Conservation (phyloP, 73 alveolate species). For the Paramecium octaurelia region DNA sequence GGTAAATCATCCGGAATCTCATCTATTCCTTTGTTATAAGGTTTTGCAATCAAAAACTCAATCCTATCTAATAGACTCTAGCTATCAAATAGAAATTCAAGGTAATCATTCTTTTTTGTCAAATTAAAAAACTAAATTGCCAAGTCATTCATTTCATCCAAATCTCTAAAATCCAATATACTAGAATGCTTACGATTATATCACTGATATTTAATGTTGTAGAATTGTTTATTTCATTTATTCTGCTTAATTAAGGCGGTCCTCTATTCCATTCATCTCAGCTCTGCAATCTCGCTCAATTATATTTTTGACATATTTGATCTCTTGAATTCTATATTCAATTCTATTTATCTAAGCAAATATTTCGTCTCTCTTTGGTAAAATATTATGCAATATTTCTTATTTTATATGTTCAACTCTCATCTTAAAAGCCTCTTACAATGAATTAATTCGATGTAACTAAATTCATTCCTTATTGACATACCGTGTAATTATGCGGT, state of each 20-base stretch:
- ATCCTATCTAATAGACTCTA: conserved; percentile 25
- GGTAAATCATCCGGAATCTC: conserved; percentile 60
- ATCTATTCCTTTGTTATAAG: conserved; percentile 40
- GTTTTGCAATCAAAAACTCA: conserved; percentile 57
- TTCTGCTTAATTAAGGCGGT: conserved; percentile 88
- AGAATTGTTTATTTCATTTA: conserved; percentile 94
- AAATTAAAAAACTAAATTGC: conserved; percentile 18
- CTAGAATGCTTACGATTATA: conserved; percentile 61
- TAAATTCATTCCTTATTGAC: neutral
- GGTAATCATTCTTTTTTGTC: conserved; percentile 20
- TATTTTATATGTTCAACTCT: conserved; percentile 77
- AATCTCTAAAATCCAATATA: conserved; percentile 70
- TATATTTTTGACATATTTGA: conserved; percentile 82
- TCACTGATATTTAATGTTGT: conserved; percentile 90
- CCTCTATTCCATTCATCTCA: conserved; percentile 92
- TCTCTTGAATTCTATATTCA: conserved; percentile 84
- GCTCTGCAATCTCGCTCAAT: conserved; percentile 91
- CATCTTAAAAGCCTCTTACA: conserved; percentile 92
- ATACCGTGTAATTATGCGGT: conserved; percentile 90
- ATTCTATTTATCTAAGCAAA: conserved; percentile 81
- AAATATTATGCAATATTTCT: conserved; percentile 75
- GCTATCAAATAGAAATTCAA: conserved; percentile 29
- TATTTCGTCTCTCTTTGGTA: conserved; percentile 89
- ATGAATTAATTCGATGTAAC: conserved; percentile 90
- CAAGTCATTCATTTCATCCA: conserved; percentile 93